Evolutionary conservation across 2,329 filamentous ascomycete species (phyloP).

Genomic region (Xylariaceae sp.): DNA sequence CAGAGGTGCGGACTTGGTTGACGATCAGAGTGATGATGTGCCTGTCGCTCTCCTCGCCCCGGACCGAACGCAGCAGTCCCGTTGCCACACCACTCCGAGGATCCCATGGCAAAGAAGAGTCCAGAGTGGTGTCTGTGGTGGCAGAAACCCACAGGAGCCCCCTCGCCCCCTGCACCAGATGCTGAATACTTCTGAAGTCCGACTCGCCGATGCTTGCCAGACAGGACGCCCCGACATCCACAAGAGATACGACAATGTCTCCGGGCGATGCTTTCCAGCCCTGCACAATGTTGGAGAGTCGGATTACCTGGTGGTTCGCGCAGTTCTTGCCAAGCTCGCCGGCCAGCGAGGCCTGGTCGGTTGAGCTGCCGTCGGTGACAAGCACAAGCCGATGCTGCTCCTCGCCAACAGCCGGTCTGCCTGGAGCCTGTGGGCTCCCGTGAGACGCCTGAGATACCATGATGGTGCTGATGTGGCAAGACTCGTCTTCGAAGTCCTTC

Average conservation of each 20-base stretch:
- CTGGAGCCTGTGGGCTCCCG: no score
- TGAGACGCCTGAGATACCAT: no score
- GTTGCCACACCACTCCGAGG: conserved; percentile 12
- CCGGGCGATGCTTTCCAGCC: not conserved
- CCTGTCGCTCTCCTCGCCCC: conserved; percentile 19
- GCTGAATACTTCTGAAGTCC: conserved; percentile 13
- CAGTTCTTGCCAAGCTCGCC: not conserved
- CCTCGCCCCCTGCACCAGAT: conserved; percentile 10
- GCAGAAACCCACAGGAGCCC: conserved; percentile 22
- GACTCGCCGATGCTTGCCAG: conserved; percentile 16
- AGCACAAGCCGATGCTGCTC: no score
- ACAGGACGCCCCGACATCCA: conserved; percentile 16
- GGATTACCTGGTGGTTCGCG: not conserved
- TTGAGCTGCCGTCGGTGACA: no score
- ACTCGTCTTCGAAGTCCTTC: conserved; percentile 13
- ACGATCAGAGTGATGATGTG: conserved; percentile 16
- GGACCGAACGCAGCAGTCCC: conserved; percentile 21
- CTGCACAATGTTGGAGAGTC: no score
- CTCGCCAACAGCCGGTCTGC: no score
- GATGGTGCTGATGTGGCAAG: conserved; percentile 15
- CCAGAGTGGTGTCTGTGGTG: conserved; percentile 6
- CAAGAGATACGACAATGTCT: conserved; percentile 16
- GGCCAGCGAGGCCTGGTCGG: conserved; percentile 7
- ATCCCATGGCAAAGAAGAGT: conserved; percentile 8
- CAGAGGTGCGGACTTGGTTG: conserved; percentile 6